Percentiles rank a stretch among this genome's conserved stretches.
These are phyloP conservation scores for Halophytophthora polymorphica DNA, from an alignment of 352 stramenopile species.

Conservation along the genomic window DNA sequence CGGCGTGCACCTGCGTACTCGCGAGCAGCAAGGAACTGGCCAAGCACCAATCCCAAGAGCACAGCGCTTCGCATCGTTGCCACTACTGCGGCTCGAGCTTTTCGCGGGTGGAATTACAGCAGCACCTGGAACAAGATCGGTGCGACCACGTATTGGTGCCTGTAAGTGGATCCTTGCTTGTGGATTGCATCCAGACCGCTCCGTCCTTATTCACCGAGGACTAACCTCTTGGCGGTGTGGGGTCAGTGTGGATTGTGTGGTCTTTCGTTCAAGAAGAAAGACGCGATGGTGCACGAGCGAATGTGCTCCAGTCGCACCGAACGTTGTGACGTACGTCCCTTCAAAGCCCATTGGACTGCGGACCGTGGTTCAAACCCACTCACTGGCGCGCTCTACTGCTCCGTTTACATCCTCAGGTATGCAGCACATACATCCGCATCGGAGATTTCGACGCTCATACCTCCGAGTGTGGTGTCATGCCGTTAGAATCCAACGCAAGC, in stretches of 20 bases:
- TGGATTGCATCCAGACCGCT: background rate
- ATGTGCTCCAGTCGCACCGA: slow-evolving; percentile 57
- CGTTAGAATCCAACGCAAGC: background rate
- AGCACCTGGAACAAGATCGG: slow-evolving; percentile 15
- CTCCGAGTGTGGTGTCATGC: slow-evolving; percentile 1
- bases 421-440: slow-evolving; percentile 47
- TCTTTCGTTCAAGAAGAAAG: slow-evolving; percentile 49
- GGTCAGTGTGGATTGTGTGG: slow-evolving; percentile 43
- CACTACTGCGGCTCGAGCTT: slow-evolving; percentile 26
- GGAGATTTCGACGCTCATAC: slow-evolving; percentile 21
- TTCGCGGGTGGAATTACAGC: slow-evolving; percentile 16
- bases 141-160: slow-evolving; percentile 27
- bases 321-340: slow-evolving; percentile 40
- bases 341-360: background rate
- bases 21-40: slow-evolving; percentile 8
- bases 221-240: slow-evolving; percentile 1
- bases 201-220: background rate
- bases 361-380: too few relatives aligned
- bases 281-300: slow-evolving; percentile 25
- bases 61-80: slow-evolving; percentile 23
- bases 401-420: slow-evolving; percentile 20
- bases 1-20: slow-evolving; percentile 24
- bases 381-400: background rate
- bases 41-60: slow-evolving; percentile 18
- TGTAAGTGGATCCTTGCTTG: slow-evolving; percentile 11